Base-by-base conservation (phyloP, 1,284 basidiomycete genomes). In the Dichomitus squalens region DNA sequence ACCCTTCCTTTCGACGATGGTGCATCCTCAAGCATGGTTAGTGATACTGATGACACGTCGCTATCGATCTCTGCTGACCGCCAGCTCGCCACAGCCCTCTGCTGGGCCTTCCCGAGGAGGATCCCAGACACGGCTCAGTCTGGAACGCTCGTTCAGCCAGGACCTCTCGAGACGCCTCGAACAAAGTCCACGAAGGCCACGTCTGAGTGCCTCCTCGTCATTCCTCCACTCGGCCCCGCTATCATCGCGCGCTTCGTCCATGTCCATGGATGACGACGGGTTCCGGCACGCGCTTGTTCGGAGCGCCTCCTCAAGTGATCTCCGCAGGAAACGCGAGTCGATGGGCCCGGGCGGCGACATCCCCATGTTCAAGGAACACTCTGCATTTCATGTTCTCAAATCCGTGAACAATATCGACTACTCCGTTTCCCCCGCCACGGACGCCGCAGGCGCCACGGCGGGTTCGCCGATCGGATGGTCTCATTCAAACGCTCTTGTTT, bases 391-490 rank as follows among this genome's bases (percentile, higher is more conserved):
- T 44, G 53, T 58, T 49, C 53, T 63, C n/a, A 52, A 51, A 18
- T 55, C 61, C 6, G 58, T 63, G 23, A 60, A 64, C 52, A 55
- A 23, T 50, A 59, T 64, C 49, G 62, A 64, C 53, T 64, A 60
- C 43, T 55, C 62, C 25, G 59, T 53, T 20, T 39, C 61, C 12
- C 34, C 58, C 38, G 43, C 51, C 38, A 48, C 41, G 39, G 49
- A 53, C 35, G 56, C 56, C 36, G 31, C 58, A n/a, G 60, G 55
- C 31, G 25, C 51, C 40, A 44, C 54, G 33, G 53, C 58, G 46
- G 54, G 51, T 31, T 67, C 66, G 41, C 73, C 80, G 12, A 64
- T 83, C 11, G 71, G 75, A 47, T 81, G 78, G 70, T 81, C 81
- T 0, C 55, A 66, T 8, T 65, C 73, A 16, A 80, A 79, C 64